Evolutionary conservation across 306 rosid genomes (phyloP), one percentile per base, ranked within the genome.

Genomic region (Psophocarpus tetragonolobus): DNA sequence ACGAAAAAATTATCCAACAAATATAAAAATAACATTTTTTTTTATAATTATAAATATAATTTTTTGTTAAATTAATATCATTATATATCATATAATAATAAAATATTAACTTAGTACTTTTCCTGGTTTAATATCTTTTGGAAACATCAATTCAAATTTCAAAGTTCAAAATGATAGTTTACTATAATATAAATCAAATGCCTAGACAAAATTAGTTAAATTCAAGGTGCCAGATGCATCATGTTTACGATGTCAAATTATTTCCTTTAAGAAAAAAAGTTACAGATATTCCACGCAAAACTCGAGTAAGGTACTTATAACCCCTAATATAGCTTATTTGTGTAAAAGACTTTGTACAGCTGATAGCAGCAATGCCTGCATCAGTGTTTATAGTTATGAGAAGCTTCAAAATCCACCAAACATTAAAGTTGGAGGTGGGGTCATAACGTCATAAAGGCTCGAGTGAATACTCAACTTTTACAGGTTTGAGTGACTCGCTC

Each of bases 401-500:
- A 26, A 74, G 76, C 54, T 67, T 81, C 45, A 45, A 65, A 38
- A 64, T 39, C 33, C 38, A 35, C 30, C 20, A 3, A 45, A 56
- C 42, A 60, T 24, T 50, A 44, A 44, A 44, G 57, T 17, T 20
- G 60, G 23, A 18, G 47, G 8, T 0, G 13, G 14, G n/a, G n/a
- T n/a, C n/a, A n/a, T n/a, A n/a, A n/a, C n/a, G 13, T 35, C 24
- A 71, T 32, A 35, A 20, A 36, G 54, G 9, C 66, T 48, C 18
- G 26, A 35, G 1, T 8, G 30, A 8, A n/a, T 1, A 23, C 8
- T 24, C 27, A 20, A 77, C 17, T 78, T 62, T 65, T 84, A 91
- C 84, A 95, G 80, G 71, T 85, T 91, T 18, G 98, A 91, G 87
- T 67, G 92, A 14, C 96, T 90, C 30, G 92, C 93, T 54, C 80